These are phyloP conservation scores for Copromyces sp. DNA, from an alignment of 495 filamentous ascomycete species.

Conservation along the genomic window DNA sequence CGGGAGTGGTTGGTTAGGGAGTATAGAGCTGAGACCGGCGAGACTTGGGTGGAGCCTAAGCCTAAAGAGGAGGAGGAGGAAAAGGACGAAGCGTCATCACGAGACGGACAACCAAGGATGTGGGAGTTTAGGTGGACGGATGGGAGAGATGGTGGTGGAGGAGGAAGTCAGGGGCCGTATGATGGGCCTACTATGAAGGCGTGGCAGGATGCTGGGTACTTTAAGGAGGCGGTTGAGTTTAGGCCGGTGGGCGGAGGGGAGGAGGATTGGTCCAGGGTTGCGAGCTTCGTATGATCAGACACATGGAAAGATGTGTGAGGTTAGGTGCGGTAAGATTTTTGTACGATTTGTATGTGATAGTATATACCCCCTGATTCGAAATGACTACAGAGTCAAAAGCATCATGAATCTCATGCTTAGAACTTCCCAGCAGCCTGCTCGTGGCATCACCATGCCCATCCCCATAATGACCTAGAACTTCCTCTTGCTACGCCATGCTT, in stretches of 20 bases:
- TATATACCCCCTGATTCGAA: not conserved
- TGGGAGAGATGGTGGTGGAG: constrained; percentile 69
- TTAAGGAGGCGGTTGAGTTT: constrained; percentile 90
- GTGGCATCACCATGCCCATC: not conserved
- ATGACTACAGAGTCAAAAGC: not conserved
- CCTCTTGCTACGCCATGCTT: not conserved
- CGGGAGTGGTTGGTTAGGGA: constrained; percentile 76
- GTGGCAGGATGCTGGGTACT: constrained; percentile 87
- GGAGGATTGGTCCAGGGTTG: constrained; percentile 48
- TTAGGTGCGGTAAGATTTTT: not conserved
- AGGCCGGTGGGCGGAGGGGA: constrained; percentile 46
- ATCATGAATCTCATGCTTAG: not conserved
- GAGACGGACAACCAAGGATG: constrained; percentile 31
- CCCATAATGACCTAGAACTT: not conserved
- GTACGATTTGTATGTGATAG: not conserved
- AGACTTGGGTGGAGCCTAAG: constrained; percentile 67
- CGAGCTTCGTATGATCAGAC: constrained; percentile 47
- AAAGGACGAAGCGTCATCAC: not conserved
- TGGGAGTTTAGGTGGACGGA: constrained; percentile 95
- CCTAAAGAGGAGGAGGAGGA: constrained; percentile 14
- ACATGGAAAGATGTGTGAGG: not conserved
- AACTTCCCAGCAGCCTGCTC: not conserved
- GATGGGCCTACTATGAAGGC: constrained; percentile 73
- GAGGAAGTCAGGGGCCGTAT: constrained; percentile 74
- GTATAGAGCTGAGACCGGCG: constrained; percentile 78